These are phyloP conservation scores for Trifolium fragiferum DNA, from an alignment of 306 rosid species.

Conservation along the genomic window DNA sequence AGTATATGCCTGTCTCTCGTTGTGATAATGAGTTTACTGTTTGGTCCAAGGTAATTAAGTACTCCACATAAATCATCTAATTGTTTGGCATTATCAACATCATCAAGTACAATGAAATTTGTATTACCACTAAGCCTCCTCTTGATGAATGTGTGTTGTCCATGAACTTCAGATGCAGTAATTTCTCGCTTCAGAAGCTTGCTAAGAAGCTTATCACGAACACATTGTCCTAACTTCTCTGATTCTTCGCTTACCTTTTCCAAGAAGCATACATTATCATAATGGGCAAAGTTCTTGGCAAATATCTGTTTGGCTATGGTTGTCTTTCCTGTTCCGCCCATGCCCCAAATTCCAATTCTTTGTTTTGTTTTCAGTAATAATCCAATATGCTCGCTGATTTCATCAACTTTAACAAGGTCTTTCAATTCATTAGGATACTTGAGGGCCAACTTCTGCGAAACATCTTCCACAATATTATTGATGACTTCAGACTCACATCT, in stretches of 20 bases:
- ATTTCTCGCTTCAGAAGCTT: constrained; percentile 3
- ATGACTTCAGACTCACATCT: constrained; percentile 33
- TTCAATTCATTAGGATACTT: neutral
- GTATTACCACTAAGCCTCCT: constrained; percentile 18
- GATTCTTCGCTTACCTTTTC: constrained; percentile 35
- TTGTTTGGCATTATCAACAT: neutral
- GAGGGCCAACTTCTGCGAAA: neutral
- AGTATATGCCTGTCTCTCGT: constrained; percentile 16
- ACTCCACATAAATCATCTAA: constrained; percentile 17
- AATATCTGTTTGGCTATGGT: constrained; percentile 36
- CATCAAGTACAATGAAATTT: constrained; percentile 41
- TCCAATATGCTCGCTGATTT: neutral
- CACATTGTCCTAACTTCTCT: neutral
- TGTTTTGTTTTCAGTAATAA: neutral
- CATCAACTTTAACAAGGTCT: constrained; percentile 13
- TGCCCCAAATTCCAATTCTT: constrained; percentile 48
- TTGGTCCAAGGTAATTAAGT: neutral
- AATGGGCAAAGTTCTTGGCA: constrained; percentile 23
- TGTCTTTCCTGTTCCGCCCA: constrained; percentile 38
- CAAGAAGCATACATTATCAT: constrained; percentile 36
- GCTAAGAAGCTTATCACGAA: constrained; percentile 14
- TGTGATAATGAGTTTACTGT: constrained; percentile 38
- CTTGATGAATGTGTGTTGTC: neutral
- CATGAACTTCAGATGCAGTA: neutral
- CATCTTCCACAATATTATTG: constrained; percentile 19